These are phyloP conservation scores for Hyaloscypha hepaticicola DNA, from an alignment of 495 filamentous ascomycete species.

Conservation along the genomic window DNA sequence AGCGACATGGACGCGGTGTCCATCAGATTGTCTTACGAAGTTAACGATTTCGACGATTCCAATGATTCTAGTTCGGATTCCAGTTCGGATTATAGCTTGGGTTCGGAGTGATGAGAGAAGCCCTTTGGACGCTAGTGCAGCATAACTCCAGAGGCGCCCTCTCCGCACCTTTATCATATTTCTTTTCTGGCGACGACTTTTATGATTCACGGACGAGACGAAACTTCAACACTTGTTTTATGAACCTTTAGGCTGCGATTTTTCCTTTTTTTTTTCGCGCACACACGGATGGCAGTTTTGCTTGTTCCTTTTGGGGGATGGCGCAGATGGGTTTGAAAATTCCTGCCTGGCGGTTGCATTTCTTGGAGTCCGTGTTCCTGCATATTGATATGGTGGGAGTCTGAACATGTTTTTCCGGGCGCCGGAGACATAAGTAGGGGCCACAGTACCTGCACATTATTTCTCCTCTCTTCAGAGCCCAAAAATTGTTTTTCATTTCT, in stretches of 20 bases:
- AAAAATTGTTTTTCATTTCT: too few relatives aligned
- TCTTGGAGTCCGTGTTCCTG: background rate
- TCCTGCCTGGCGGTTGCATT: background rate
- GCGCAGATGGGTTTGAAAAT: background rate
- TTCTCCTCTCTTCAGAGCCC: background rate
- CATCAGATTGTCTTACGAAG: conserved; percentile 22
- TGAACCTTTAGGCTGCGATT: background rate
- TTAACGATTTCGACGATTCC: conserved; percentile 20
- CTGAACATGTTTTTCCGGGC: background rate
- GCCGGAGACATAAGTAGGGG: background rate
- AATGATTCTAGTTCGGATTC: too few relatives aligned
- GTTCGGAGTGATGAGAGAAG: conserved; percentile 21
- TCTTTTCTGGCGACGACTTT: conserved; percentile 24
- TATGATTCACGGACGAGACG: conserved; percentile 23
- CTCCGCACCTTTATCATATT: conserved; percentile 4
- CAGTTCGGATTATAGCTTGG: conserved; percentile 15
- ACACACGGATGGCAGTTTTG: background rate
- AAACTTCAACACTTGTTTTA: background rate
- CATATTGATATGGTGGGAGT: background rate
- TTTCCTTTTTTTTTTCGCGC: background rate
- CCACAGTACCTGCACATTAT: background rate
- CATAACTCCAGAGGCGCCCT: conserved; percentile 24
- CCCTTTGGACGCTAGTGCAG: conserved; percentile 33
- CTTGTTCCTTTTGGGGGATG: background rate
- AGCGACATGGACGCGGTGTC: conserved; percentile 13